A percentile compares a stretch with the other conserved stretches of the same genome.
Evolutionary conservation across 768 basidiomycete genomes (phyloP).

Genomic region (Phlegmacium glaucopus): DNA sequence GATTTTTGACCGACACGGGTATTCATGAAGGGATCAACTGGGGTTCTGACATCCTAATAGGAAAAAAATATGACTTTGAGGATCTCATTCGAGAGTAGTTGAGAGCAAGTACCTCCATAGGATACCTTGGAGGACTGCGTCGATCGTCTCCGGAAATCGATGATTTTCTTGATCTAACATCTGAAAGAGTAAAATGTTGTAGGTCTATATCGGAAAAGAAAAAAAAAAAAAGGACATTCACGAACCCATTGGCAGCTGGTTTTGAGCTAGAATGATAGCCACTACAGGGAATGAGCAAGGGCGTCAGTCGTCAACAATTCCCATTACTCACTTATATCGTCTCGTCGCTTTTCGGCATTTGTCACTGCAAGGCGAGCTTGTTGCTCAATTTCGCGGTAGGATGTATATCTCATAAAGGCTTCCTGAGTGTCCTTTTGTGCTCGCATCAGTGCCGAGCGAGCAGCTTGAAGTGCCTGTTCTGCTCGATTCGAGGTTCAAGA

Average conservation of each 20-base stretch:
- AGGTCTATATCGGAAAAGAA: neutral
- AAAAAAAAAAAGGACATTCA: constrained; percentile 1
- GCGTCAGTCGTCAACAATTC: constrained; percentile 7
- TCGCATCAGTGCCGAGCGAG: constrained; percentile 55
- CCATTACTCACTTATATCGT: constrained; percentile 50
- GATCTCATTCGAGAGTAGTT: constrained; percentile 2
- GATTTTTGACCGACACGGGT: constrained; percentile 38
- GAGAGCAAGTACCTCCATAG: constrained; percentile 33
- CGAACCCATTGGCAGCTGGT: constrained; percentile 35
- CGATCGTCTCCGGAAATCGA: constrained; percentile 49
- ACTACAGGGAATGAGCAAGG: constrained; percentile 29
- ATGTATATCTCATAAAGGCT: constrained; percentile 64
- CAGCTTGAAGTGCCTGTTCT: constrained; percentile 63
- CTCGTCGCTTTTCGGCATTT: constrained; percentile 66
- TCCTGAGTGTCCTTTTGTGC: constrained; percentile 74
- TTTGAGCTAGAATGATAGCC: constrained; percentile 44
- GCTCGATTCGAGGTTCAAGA: neutral
- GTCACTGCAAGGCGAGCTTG: constrained; percentile 63
- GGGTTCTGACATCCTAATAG: constrained; percentile 34
- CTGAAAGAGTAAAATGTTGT: constrained; percentile 19
- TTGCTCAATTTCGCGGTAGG: constrained; percentile 63
- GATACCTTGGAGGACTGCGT: constrained; percentile 43
- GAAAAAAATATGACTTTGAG: neutral
- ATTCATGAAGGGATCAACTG: constrained; percentile 39
- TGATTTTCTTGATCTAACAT: constrained; percentile 48